Evolutionary conservation across 805 yeast genomes (phyloP).

Genomic region (Cyberlindnera samutprakarnensis): DNA sequence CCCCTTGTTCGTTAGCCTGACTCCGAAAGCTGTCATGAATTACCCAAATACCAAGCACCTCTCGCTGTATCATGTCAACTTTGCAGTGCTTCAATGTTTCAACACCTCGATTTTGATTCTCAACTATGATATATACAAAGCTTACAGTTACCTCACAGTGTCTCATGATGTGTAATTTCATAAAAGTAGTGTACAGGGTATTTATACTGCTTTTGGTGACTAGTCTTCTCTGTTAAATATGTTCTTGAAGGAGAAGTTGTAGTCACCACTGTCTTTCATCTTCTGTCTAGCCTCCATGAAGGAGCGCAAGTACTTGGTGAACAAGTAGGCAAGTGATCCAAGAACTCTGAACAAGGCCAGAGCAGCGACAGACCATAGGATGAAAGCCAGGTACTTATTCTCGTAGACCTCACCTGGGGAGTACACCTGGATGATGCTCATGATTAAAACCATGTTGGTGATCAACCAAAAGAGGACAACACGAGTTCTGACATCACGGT

Average conservation of each 20-base stretch:
- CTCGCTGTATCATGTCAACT: too few species aligned
- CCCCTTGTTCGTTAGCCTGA: too few species aligned
- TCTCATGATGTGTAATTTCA: too few species aligned
- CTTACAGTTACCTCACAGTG: too few species aligned
- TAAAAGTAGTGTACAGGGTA: too few species aligned
- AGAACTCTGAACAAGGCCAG: constrained; percentile 74
- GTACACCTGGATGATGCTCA: constrained; percentile 84
- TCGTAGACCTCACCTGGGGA: constrained; percentile 54
- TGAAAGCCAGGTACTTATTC: constrained; percentile 74
- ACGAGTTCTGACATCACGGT: constrained; percentile 88
- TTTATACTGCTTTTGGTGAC: too few species aligned
- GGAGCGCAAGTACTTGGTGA: constrained; percentile 30
- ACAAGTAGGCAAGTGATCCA: constrained; percentile 71
- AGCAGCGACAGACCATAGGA: constrained; percentile 88
- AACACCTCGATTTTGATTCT: too few species aligned
- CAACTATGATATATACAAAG: too few species aligned
- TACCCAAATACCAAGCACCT: too few species aligned
- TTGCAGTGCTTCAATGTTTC: too few species aligned
- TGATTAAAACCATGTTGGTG: constrained; percentile 68
- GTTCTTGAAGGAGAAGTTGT: constrained; percentile 14
- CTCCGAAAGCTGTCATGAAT: too few species aligned
- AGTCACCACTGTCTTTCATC: constrained; percentile 25
- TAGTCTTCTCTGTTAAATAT: constrained; percentile 8
- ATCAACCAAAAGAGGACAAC: constrained; percentile 96
- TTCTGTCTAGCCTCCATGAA: constrained; percentile 32